A percentile compares a stretch with the other conserved stretches of the same genome.
phyloP scores from a whole-genome alignment of 176 grass and related monocot genomes.

The Paspalum vaginatum region DNA sequence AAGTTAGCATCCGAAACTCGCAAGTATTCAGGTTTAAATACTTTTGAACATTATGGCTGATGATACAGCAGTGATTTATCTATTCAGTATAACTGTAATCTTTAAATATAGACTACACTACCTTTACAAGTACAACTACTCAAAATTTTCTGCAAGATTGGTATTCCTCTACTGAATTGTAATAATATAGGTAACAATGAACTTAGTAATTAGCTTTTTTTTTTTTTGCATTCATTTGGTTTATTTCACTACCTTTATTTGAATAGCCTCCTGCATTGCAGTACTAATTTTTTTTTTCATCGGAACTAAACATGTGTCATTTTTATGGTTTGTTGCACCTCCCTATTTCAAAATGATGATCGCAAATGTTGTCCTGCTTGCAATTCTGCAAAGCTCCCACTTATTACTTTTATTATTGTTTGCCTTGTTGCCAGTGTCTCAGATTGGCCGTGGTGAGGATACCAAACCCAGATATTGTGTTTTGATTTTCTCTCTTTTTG shows the following conservation, averaged over 20 bases:
- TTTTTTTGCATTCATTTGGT: background rate
- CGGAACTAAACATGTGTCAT: background rate
- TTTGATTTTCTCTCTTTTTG: no score
- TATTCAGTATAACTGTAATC: background rate
- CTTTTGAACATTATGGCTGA: background rate
- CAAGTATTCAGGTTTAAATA: constrained; percentile 7
- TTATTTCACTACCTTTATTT: background rate
- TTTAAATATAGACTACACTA: background rate
- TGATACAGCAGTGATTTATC: background rate
- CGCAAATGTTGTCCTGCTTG: background rate
- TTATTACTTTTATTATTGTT: no score
- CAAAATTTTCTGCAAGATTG: background rate
- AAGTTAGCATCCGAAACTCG: background rate
- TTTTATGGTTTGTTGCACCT: background rate
- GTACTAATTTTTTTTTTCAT: background rate
- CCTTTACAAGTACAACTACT: background rate
- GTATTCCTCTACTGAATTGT: background rate
- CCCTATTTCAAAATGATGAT: background rate
- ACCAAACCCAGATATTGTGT: no score
- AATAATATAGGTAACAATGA: background rate
- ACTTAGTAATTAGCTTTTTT: background rate
- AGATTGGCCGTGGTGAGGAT: no score
- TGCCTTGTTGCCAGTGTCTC: no score
- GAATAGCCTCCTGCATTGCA: background rate
- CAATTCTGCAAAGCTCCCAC: background rate